These are phyloP conservation scores for Cladorrhinum samala DNA, from an alignment of 495 filamentous ascomycete species.

Conservation along the genomic window DNA sequence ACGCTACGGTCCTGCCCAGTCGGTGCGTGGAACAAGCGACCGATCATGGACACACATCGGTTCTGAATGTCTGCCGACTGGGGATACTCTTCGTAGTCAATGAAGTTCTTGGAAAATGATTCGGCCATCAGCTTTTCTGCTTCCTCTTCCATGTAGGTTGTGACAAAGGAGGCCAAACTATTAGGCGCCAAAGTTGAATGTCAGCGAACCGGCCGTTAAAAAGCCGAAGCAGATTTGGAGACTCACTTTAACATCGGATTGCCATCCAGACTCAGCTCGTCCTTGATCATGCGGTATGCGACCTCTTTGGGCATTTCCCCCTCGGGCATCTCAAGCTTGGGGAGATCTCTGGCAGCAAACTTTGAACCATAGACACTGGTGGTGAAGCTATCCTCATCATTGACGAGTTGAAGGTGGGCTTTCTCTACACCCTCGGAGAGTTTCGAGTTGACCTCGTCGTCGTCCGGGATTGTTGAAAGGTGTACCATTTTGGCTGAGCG, in stretches of 20 bases:
- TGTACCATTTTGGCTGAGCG: slow-evolving; percentile 57
- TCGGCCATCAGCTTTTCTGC: slow-evolving; percentile 88
- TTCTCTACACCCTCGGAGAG: slow-evolving; percentile 43
- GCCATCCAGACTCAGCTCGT: slow-evolving; percentile 84
- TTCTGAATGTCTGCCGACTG: slow-evolving; percentile 87
- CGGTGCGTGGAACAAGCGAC: slow-evolving; percentile 75
- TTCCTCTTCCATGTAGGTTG: slow-evolving; percentile 89
- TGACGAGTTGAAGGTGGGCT: slow-evolving; percentile 37
- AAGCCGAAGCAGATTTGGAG: not conserved
- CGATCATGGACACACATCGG: slow-evolving; percentile 90
- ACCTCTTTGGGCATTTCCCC: slow-evolving; percentile 79
- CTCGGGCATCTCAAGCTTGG: slow-evolving; percentile 83
- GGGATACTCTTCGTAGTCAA: slow-evolving; percentile 89
- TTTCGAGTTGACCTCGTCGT: slow-evolving; percentile 37
- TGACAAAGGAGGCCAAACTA: slow-evolving; percentile 74
- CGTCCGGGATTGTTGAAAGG: slow-evolving; percentile 50
- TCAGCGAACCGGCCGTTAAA: slow-evolving; percentile 2
- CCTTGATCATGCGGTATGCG: slow-evolving; percentile 94
- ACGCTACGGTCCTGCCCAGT: slow-evolving; percentile 35
- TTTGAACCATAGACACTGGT: slow-evolving; percentile 78
- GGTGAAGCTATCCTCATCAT: slow-evolving; percentile 56
- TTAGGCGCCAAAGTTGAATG: slow-evolving; percentile 7
- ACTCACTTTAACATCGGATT: slow-evolving; percentile 80
- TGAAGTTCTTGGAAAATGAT: slow-evolving; percentile 86
- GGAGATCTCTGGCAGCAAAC: slow-evolving; percentile 72